Base-by-base conservation (phyloP, 208 protist species). In the Trypanosoma caninum region DNA sequence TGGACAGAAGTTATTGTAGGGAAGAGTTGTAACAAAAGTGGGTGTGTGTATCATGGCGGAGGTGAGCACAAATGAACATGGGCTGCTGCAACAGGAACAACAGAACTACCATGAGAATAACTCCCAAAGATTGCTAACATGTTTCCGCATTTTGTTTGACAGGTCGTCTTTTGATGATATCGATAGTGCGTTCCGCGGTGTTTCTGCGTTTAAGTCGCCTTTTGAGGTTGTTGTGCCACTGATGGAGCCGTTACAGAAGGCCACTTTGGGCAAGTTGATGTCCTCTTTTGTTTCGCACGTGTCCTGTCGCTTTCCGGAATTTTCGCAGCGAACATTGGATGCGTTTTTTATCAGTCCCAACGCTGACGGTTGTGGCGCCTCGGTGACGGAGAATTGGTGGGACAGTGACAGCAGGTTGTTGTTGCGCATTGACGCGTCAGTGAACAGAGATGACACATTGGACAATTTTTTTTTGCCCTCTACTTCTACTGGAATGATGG, bases 401-500 rank as follows among this genome's bases (percentile, higher is more conserved):
- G n/a, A n/a, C n/a, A n/a, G n/a, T n/a, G n/a, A n/a, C n/a, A n/a
- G n/a, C n/a, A n/a, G n/a, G n/a, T n/a, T n/a, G 22, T 61, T 56
- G 23, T n/a, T 64, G 16, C 55, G 48, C 20, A 35, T 82, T 11
- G 76, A 79, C 53, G n/a, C 34, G 10, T 20, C 27, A 22, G 54
- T 76, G 51, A 76, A 83, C 42, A 42, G 18, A 18, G 35, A 68
- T 2, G 67, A 78, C 45, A 72, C 63, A 40, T 50, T 83, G 13
- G 67, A 76, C 28, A 57, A 40, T 28, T 78, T 83, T 38, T 66
- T 83, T 31, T 16, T 42, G 2, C 63, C 59, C 22, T 7, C 47
- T 38, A 2, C 8, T 30, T 27, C 51, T 2, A 25, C 8, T 18
- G 57, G 52, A n/a, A 27, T 56, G 1, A 63, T 48, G 25, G 52